Evolutionary conservation across 352 stramenopile species (phyloP), one percentile per base, ranked within the genome.

Genomic region (Phytophthora capsici): DNA sequence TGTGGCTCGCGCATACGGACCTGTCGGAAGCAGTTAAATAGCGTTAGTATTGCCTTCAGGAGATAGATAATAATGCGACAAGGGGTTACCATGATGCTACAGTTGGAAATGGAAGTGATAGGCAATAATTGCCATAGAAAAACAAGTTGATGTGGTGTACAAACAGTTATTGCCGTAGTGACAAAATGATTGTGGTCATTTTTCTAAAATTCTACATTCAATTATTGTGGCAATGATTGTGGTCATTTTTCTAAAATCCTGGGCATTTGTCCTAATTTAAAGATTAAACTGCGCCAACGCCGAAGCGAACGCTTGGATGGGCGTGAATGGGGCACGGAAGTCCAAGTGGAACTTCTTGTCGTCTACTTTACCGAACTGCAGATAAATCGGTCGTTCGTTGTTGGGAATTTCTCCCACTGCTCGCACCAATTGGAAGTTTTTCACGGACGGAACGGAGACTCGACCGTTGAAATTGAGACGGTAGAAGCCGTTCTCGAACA

Each of bases 271-370:
- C n/a, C n/a, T n/a, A n/a, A n/a, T n/a, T n/a, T 62, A 87, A 30
- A 79, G 74, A 61, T 87, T 91, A 40, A 90, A 91, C 68, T 93
- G 84, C 25, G 80, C 81, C 14, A 93, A 53, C 1, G 82, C 81
- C 38, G 86, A 69, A 16, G 75, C 75, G 57, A 94, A 92, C 12
- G 83, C 83, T 60, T 92, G 83, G 48, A 91, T 88, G 6, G 85
- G 85, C 25, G 83, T 89, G 47, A 94, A 71, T 14, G 85, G 85
- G 8, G 81, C 77, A 22, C 80, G 72, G 49, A 92, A 94, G 54
- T 94, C 85, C 43, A 94, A 60, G 58, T 91, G 83, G 69, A 94
- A 94, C 59, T 89, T 88, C 52, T 90, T 84, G 45, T 88, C 82
- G 53, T 88, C 73, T 1, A 94, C 83, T 73, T 91, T 91, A 45